Base-by-base conservation (phyloP, 1,284 basidiomycete species). In the Ceratobasidium sp. region DNA sequence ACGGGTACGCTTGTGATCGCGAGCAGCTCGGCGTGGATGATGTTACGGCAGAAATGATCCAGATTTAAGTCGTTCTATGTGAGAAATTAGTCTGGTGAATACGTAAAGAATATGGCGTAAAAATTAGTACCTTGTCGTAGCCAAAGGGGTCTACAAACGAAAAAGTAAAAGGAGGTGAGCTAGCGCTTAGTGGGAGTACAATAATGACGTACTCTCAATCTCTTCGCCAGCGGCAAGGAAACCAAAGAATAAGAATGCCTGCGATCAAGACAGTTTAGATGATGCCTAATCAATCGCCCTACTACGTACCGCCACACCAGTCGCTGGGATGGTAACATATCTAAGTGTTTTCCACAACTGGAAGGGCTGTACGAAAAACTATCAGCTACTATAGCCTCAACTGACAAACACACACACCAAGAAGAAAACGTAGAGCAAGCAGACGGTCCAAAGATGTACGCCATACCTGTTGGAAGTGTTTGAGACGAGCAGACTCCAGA, bases 271-370 rank as follows among this genome's bases (percentile, higher is more conserved):
- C 33, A 57, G 3, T 9, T 44, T 5, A 9, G 6, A 1, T 3
- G 3, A 26, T 15, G 50, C 26, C 56, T 26, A 48, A 44, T n/a
- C n/a, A n/a, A n/a, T n/a, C n/a, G n/a, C n/a, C n/a, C n/a, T n/a
- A n/a, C n/a, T n/a, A 56, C 79, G 33, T 66, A 79, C 77, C 13
- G 77, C 78, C 20, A 78, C 50, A 38, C 56, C 80, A 1, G 82
- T 82, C 3, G 84, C 85, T 0, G 92, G 92, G 71, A 94, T 91
- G 0, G 93, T 93, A n/a, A 91, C 75, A 90, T 90, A 94, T 54
- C 85, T 84, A 71, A 94, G 84, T 0, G 88, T 83, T 0, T 84
- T 80, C 85, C 89, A 92, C 50, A 93, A 88, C 83, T 94, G 93
- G 84, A 92, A 91, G 0, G 93, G 93, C 88, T 91, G n/a, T n/a